Evolutionary conservation across 768 basidiomycete species (phyloP).

Genomic region (Leucogyrophana mollusca): DNA sequence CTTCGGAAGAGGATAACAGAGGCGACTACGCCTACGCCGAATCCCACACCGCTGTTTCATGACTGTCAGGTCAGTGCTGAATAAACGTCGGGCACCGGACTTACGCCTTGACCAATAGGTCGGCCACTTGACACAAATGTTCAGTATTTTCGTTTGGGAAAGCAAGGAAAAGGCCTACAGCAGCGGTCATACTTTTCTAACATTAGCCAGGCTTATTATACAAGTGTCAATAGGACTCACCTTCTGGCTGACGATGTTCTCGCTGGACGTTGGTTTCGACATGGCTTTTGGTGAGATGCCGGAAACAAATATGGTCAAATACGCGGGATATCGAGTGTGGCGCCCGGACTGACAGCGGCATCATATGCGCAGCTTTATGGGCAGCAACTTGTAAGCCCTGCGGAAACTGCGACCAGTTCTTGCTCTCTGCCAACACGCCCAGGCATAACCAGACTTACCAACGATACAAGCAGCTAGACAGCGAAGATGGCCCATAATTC

Average conservation of each 20-base stretch:
- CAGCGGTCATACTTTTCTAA: conserved; percentile 76
- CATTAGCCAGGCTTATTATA: neutral
- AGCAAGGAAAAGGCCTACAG: conserved; percentile 48
- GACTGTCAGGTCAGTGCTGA: conserved; percentile 9
- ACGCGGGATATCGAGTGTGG: neutral
- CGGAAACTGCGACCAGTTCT: neutral
- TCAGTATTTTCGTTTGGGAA: conserved; percentile 8
- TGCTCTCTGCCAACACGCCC: too few species aligned
- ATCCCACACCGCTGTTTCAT: conserved; percentile 72
- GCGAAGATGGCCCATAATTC: conserved; percentile 69
- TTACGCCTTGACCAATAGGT: conserved; percentile 85
- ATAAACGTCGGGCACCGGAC: conserved; percentile 21
- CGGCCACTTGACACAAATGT: conserved; percentile 51
- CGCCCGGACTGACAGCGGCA: neutral
- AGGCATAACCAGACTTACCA: too few species aligned
- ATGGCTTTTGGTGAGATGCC: conserved; percentile 27
- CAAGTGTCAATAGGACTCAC: conserved; percentile 35
- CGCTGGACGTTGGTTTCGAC: conserved; percentile 76
- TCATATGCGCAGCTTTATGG: conserved; percentile 9
- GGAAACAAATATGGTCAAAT: conserved; percentile 24
- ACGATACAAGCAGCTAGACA: neutral
- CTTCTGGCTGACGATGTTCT: conserved; percentile 90
- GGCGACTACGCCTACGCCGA: conserved; percentile 84
- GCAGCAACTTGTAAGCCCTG: too few species aligned
- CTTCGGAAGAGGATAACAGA: conserved; percentile 91